Evolutionary conservation across 768 basidiomycete species (phyloP), one percentile per base, ranked within the genome.

Genomic region (Crepidotus variabilis): DNA sequence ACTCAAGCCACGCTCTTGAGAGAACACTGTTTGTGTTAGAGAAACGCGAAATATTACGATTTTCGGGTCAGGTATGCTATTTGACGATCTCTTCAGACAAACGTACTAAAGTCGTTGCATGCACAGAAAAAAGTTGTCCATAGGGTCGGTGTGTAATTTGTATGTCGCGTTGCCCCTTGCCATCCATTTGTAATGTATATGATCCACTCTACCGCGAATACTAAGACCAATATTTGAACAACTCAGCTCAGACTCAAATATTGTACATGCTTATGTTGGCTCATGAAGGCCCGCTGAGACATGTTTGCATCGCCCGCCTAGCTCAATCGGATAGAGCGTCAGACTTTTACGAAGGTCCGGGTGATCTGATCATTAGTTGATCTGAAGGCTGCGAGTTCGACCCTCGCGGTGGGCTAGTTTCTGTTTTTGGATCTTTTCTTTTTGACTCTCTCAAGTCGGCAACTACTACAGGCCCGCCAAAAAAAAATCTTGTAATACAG

Each of bases 41-140:
- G 78, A 96, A 97, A 76, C 79, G 94, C 60, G 97, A 99, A 69
- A 81, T 96, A n/a, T 78, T 99, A 21, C 78, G 93, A 63, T 99
- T 98, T 71, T 87, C 89, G 34, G 85, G 86, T 6, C 88, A 88
- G 80, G 76, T 75, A 47, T 59, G 73, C 65, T 7, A 46, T 51
- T 47, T 43, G 36, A 2, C n/a, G 18, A 1, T 56, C 57, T 22
- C 18, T 33, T 51, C 49, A 21, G 16, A 18, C n/a, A 49, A 18
- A 48, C 28, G 13, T 16, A 22, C 33, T 49, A 21, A 21, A 47
- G 21, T 43, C 32, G 23, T 43, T 28, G 3, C 16, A 57, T 45
- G 21, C 8, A 47, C 61, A 78, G 76, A 78, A 78, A 75, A 78
- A 77, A 61, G 74, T 74, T 51, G 77, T 81, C 21, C 76, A 78